A percentile compares a stretch with the other conserved stretches of the same genome.
Evolutionary conservation across 2,329 filamentous ascomycete genomes (phyloP).

Genomic region (Ophiognomonia clavigignenti-juglandacearum): DNA sequence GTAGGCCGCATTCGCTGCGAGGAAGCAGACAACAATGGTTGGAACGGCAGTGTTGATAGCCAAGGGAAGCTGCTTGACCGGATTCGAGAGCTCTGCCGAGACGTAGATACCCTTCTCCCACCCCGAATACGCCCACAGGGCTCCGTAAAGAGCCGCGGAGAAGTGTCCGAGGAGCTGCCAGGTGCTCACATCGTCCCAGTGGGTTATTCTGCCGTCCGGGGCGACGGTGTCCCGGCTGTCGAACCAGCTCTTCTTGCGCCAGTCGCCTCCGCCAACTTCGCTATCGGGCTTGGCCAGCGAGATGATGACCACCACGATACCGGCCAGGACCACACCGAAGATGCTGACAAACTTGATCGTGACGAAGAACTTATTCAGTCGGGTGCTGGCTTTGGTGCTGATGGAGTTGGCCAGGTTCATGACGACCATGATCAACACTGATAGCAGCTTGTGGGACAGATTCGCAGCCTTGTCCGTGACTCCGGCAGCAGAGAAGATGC

Average conservation of each 20-base stretch:
- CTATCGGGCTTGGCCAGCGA: constrained; percentile 33
- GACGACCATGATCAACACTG: constrained; percentile 40
- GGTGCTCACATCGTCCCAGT: constrained; percentile 42
- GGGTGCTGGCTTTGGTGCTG: constrained; percentile 50
- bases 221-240: constrained; percentile 41
- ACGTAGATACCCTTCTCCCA: constrained; percentile 62
- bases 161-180: constrained; percentile 59
- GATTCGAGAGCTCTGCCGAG: constrained; percentile 46
- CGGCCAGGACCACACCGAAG: constrained; percentile 42
- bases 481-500: constrained; percentile 48
- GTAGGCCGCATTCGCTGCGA: constrained; percentile 56
- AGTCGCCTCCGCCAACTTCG: constrained; percentile 42
- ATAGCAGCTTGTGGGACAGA: constrained; percentile 46
- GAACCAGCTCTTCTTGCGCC: constrained; percentile 52
- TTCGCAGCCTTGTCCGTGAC: constrained; percentile 38
- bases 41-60: constrained; percentile 59
- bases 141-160: constrained; percentile 56
- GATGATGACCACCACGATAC: constrained; percentile 39
- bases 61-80: constrained; percentile 50
- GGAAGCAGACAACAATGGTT: constrained; percentile 54
- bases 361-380: constrained; percentile 52
- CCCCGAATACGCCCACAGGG: constrained; percentile 60
- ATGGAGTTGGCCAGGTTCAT: constrained; percentile 50
- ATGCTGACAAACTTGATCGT: constrained; percentile 48
- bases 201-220: constrained; percentile 43